Evolutionary conservation across 805 yeast genomes (phyloP).

Genomic region (Teunomyces atbi): DNA sequence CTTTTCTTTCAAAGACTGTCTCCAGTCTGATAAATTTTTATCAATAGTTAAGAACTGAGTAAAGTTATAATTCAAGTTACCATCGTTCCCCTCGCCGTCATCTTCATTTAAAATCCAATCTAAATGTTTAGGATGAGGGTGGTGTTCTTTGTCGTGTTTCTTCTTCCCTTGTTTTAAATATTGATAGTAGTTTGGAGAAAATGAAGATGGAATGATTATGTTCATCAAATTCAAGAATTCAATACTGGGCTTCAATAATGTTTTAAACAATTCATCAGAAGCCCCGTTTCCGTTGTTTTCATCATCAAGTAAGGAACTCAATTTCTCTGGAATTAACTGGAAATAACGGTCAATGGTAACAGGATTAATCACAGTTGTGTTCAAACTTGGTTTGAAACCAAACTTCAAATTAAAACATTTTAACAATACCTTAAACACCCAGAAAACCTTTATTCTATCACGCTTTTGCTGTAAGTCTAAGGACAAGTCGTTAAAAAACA

Average conservation of each 20-base stretch:
- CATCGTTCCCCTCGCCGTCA: slow-evolving; percentile 49
- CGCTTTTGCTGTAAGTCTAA: slow-evolving; percentile 35
- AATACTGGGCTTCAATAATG: slow-evolving; percentile 39
- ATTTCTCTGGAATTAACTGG: slow-evolving; percentile 43
- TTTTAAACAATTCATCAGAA: slow-evolving; percentile 33
- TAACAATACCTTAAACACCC: slow-evolving; percentile 45
- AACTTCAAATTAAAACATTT: slow-evolving; percentile 43
- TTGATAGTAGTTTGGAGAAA: slow-evolving; percentile 45
- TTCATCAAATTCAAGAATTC: slow-evolving; percentile 44
- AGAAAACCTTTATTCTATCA: slow-evolving; percentile 43
- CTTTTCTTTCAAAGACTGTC: slow-evolving; percentile 34
- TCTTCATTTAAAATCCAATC: slow-evolving; percentile 47
- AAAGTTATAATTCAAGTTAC: slow-evolving; percentile 44
- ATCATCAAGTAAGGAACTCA: slow-evolving; percentile 31
- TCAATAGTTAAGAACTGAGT: slow-evolving; percentile 43
- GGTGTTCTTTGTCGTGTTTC: slow-evolving; percentile 20
- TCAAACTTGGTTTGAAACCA: slow-evolving; percentile 46
- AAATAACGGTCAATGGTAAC: slow-evolving; percentile 46
- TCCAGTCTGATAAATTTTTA: slow-evolving; percentile 41
- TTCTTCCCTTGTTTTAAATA: slow-evolving; percentile 29
- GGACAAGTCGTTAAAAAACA: slow-evolving; percentile 48
- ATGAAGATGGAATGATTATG: slow-evolving; percentile 45
- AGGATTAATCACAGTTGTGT: slow-evolving; percentile 47
- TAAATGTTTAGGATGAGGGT: slow-evolving; percentile 19
- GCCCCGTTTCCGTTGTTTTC: slow-evolving; percentile 14